A percentile compares a stretch with the other conserved stretches of the same genome.
Conservation (phyloP, 2,329 filamentous ascomycete species). For the Ophiostoma tasmaniense region DNA sequence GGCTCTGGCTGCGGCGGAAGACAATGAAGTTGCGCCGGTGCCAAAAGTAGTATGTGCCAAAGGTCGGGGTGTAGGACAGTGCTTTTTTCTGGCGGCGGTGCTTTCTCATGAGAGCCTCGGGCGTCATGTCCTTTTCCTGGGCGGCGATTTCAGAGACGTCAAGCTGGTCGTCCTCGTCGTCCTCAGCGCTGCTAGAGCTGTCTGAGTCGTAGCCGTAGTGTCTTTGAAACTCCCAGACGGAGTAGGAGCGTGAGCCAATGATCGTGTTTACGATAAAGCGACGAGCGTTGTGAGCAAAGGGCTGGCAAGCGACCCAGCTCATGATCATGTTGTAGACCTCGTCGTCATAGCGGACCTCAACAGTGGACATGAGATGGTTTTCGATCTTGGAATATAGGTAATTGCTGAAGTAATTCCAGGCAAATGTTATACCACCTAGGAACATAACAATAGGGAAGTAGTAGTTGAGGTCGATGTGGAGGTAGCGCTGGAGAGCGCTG, state of each 20-base stretch:
- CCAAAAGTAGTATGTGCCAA: constrained; percentile 61
- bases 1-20: constrained; percentile 45
- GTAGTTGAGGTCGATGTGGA: constrained; percentile 53
- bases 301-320: constrained; percentile 57
- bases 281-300: constrained; percentile 50
- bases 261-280: constrained; percentile 58
- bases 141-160: not conserved
- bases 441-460: constrained; percentile 53
- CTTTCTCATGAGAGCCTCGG: constrained; percentile 13
- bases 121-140: not conserved
- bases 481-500: constrained; percentile 43
- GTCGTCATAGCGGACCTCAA: constrained; percentile 59
- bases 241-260: constrained; percentile 45
- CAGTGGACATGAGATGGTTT: constrained; percentile 53
- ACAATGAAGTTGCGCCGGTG: constrained; percentile 51
- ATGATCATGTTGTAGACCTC: constrained; percentile 67
- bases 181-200: constrained; percentile 18
- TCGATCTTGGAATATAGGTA: constrained; percentile 42
- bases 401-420: constrained; percentile 44
- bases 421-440: constrained; percentile 40
- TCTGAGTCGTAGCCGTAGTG: constrained; percentile 33
- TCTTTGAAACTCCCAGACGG: constrained; percentile 29
- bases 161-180: constrained; percentile 23
- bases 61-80: constrained; percentile 56
- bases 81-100: constrained; percentile 35